phyloP scores from a whole-genome alignment of 2,329 filamentous ascomycete genomes.

The Mycogone perniciosa region DNA sequence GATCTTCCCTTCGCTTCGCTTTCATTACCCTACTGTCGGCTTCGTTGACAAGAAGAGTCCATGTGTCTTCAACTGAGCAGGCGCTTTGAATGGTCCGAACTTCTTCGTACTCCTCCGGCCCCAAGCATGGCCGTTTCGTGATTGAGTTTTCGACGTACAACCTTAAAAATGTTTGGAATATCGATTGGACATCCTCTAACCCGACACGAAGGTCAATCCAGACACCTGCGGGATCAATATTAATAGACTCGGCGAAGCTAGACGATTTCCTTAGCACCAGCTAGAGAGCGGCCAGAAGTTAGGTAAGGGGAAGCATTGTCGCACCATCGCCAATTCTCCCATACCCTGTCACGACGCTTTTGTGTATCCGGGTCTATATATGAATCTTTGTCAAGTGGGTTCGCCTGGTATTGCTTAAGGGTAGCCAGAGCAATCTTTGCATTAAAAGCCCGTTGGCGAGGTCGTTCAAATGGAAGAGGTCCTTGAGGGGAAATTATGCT shows the following conservation, averaged over 20 bases:
- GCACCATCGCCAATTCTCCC: conserved; percentile 5
- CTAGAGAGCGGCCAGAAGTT: background rate
- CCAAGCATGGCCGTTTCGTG: background rate
- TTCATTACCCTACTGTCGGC: background rate
- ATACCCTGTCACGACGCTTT: conserved; percentile 4
- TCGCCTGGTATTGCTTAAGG: conserved; percentile 1
- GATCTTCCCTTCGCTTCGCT: background rate
- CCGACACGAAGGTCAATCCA: conserved; percentile 1
- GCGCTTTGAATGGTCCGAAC: background rate
- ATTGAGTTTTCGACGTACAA: background rate
- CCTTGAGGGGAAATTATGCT: background rate
- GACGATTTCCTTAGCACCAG: background rate
- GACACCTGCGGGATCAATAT: background rate
- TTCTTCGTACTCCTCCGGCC: conserved; percentile 1
- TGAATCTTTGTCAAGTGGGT: conserved; percentile 1
- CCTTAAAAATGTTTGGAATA: background rate
- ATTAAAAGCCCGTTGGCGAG: conserved; percentile 1
- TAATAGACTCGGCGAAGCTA: conserved; percentile 3
- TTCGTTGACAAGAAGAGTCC: background rate
- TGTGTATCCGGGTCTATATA: conserved; percentile 4
- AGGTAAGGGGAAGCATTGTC: background rate
- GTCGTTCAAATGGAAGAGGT: conserved; percentile 1
- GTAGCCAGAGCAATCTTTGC: conserved; percentile 2
- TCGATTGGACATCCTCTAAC: background rate
- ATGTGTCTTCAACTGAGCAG: background rate